These are phyloP conservation scores for Binderoboletus segoi DNA, from an alignment of 1,284 basidiomycete species.

Conservation along the genomic window DNA sequence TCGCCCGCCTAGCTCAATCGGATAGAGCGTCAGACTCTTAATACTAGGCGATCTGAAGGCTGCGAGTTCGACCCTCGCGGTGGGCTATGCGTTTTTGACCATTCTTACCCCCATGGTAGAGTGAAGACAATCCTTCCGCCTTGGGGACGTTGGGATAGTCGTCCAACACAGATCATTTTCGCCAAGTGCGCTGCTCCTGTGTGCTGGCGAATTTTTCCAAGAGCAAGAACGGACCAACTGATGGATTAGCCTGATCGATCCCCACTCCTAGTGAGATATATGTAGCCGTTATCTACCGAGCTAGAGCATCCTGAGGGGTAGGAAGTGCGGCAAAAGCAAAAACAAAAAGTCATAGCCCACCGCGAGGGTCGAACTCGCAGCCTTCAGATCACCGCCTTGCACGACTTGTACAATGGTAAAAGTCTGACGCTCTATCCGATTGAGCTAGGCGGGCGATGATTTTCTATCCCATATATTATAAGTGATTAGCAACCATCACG, in stretches of 20 bases:
- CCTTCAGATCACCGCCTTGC: conserved; percentile 65
- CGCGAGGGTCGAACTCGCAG: conserved; percentile 92
- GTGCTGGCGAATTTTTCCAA: no score
- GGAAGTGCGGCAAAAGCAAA: no score
- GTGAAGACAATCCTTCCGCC: no score
- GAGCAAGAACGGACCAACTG: no score
- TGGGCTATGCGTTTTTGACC: conserved; percentile 62
- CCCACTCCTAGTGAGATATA: no score
- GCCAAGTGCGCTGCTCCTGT: no score
- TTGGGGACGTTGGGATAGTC: no score
- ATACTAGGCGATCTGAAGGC: conserved; percentile 69
- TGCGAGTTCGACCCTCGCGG: conserved; percentile 92
- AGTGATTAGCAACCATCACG: conserved; percentile 2
- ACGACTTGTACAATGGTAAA: conserved; percentile 37
- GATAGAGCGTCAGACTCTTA: conserved; percentile 83
- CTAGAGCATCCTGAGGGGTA: no score
- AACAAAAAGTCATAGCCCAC: conserved; percentile 60
- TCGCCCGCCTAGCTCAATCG: conserved; percentile 85
- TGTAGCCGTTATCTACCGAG: no score
- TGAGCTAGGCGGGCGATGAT: conserved; percentile 75
- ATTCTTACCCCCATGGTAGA: no score
- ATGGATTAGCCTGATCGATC: no score
- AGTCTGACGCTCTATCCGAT: conserved; percentile 88
- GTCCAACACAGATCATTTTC: no score
- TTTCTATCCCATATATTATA: conserved; percentile 10